phyloP scores from a whole-genome alignment of 2,329 filamentous ascomycete species.

The Thielaviopsis populi region DNA sequence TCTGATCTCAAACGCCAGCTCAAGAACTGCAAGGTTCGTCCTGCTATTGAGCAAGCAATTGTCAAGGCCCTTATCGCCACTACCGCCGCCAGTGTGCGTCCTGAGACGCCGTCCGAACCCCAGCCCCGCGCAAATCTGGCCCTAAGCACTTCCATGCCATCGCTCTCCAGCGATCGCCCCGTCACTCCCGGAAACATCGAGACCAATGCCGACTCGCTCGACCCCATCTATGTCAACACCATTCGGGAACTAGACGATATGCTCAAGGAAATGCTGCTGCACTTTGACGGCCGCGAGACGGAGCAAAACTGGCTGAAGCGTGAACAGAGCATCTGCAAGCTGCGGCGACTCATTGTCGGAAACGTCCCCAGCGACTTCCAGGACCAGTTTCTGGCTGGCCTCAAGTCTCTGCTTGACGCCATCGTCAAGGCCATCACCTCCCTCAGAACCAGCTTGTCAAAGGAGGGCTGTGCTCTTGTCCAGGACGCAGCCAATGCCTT shows the following conservation, averaged over 20 bases:
- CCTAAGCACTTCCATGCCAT: constrained; percentile 28
- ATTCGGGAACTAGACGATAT: constrained; percentile 77
- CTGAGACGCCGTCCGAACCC: constrained; percentile 28
- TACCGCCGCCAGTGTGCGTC: constrained; percentile 23
- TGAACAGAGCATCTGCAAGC: constrained; percentile 63
- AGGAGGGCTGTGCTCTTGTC: constrained; percentile 67
- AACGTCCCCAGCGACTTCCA: constrained; percentile 69
- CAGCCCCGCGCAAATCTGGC: constrained; percentile 26
- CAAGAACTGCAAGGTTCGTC: constrained; percentile 68
- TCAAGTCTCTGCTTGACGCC: constrained; percentile 67
- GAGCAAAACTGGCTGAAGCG: constrained; percentile 84
- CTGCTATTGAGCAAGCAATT: constrained; percentile 71
- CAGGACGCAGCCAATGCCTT: constrained; percentile 70
- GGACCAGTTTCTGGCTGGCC: constrained; percentile 50
- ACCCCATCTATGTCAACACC: constrained; percentile 72
- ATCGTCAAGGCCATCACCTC: constrained; percentile 77
- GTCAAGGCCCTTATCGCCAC: constrained; percentile 54
- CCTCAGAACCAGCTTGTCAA: constrained; percentile 75
- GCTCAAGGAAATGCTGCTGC: constrained; percentile 62
- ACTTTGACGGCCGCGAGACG: constrained; percentile 76
- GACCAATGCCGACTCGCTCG: constrained; percentile 50
- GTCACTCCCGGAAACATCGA: constrained; percentile 46
- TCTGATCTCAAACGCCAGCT: constrained; percentile 79
- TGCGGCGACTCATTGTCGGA: constrained; percentile 66
- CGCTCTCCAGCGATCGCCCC: constrained; percentile 35